Conservation (phyloP, 1,139 yeast genomes). For the Saccharomyces hybrid region DNA sequence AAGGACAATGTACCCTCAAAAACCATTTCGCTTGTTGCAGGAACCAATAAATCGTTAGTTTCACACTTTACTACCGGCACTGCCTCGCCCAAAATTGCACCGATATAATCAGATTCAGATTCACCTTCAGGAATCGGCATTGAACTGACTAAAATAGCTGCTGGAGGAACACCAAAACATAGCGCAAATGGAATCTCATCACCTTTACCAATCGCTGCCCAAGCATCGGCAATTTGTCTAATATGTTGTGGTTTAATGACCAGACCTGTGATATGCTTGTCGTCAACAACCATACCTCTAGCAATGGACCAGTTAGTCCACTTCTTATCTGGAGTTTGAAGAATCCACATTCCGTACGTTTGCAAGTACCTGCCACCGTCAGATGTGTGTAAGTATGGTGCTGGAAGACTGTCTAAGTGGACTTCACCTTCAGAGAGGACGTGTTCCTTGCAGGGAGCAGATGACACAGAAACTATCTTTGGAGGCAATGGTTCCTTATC, state of each 20-base stretch:
- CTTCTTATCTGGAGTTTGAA: slow-evolving; percentile 21
- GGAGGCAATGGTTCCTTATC: slow-evolving; percentile 14
- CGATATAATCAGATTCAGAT: slow-evolving; percentile 21
- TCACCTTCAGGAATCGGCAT: slow-evolving; percentile 25
- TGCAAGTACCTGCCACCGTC: slow-evolving; percentile 25
- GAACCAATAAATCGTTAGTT: slow-evolving; percentile 16
- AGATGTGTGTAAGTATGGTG: slow-evolving; percentile 15
- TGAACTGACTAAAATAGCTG: slow-evolving; percentile 21
- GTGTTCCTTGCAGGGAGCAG: slow-evolving; percentile 18
- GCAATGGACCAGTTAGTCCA: slow-evolving; percentile 28
- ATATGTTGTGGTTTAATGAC: slow-evolving; percentile 24
- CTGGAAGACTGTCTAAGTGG: slow-evolving; percentile 15
- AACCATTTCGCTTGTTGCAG: slow-evolving; percentile 23
- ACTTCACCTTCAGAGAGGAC: slow-evolving; percentile 14
- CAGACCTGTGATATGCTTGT: slow-evolving; percentile 19
- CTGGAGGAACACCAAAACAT: slow-evolving; percentile 27
- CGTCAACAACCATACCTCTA: slow-evolving; percentile 19
- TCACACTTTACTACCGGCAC: slow-evolving; percentile 19
- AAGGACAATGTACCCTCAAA: slow-evolving; percentile 20
- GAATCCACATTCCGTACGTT: slow-evolving; percentile 23
- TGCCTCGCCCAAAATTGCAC: slow-evolving; percentile 21
- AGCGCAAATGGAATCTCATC: slow-evolving; percentile 18
- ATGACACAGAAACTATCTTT: slow-evolving; percentile 3
- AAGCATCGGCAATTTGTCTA: slow-evolving; percentile 18
- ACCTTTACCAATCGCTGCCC: slow-evolving; percentile 19